These are phyloP conservation scores for Aquilaria sinensis DNA, from an alignment of 345 rosid genomes.

Conservation along the genomic window DNA sequence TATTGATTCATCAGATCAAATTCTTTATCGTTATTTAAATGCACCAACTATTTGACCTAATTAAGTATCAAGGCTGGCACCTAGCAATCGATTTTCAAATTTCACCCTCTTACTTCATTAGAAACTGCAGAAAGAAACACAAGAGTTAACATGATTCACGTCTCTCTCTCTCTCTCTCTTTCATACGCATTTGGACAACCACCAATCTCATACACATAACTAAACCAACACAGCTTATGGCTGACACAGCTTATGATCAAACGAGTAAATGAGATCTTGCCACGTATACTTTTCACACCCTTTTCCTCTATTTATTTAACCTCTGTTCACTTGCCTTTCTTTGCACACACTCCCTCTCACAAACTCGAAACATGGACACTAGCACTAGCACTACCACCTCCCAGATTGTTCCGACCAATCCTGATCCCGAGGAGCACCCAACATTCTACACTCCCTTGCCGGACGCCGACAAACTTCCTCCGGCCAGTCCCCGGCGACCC, in stretches of 20 bases:
- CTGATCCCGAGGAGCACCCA: not conserved
- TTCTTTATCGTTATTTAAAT: too few species aligned
- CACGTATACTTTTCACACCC: not conserved
- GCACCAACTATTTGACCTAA: too few species aligned
- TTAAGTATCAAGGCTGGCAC: too few species aligned
- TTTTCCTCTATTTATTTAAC: not conserved
- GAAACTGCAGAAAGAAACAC: too few species aligned
- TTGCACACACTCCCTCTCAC: constrained; percentile 2
- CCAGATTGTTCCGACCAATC: not conserved
- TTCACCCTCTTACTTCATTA: too few species aligned
- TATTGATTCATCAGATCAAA: too few species aligned
- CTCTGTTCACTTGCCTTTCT: not conserved
- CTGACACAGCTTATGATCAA: too few species aligned
- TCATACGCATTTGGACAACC: constrained; percentile 14
- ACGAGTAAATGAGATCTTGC: not conserved
- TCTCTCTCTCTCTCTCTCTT: not conserved
- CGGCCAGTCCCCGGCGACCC: constrained; percentile 18
- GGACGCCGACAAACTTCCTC: constrained; percentile 13
- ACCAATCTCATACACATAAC: not conserved
- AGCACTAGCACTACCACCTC: constrained; percentile 1
- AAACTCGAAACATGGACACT: constrained; percentile 16
- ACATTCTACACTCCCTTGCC: constrained; percentile 34
- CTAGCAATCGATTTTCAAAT: too few species aligned
- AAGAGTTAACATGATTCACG: too few species aligned
- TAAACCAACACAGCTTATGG: too few species aligned